These are phyloP conservation scores for Chondrostereum purpureum DNA, from an alignment of 1,284 basidiomycete genomes.

Conservation along the genomic window DNA sequence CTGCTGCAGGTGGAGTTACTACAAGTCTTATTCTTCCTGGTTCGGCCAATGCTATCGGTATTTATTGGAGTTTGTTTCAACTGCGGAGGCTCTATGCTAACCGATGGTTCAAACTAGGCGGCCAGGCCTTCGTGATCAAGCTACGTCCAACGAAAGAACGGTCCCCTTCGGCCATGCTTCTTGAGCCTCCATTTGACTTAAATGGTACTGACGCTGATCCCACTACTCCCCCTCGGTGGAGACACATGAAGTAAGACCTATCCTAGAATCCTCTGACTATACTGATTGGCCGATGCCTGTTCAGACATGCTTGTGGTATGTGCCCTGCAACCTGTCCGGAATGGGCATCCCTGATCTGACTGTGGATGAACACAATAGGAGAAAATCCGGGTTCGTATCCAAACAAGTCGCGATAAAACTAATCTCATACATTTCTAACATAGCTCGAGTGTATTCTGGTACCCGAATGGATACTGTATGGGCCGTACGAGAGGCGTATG, in stretches of 20 bases:
- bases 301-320: slow-evolving; percentile 13
- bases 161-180: slow-evolving; percentile 31
- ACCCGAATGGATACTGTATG: slow-evolving; percentile 57
- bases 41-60: slow-evolving; percentile 38
- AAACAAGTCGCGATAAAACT: slow-evolving; percentile 26
- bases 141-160: slow-evolving; percentile 32
- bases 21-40: slow-evolving; percentile 19
- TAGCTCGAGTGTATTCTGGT: slow-evolving; percentile 21
- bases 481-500: slow-evolving; percentile 43
- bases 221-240: slow-evolving; percentile 8
- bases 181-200: slow-evolving; percentile 31
- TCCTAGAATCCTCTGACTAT: neutral
- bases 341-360: neutral
- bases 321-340: too few species aligned
- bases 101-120: too few species aligned
- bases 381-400: slow-evolving; percentile 11
- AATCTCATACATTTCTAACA: neutral
- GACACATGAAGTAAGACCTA: slow-evolving; percentile 13
- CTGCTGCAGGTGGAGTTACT: slow-evolving; percentile 20
- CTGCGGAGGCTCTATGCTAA: neutral
- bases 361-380: too few species aligned
- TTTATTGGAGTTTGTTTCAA: neutral
- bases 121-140: slow-evolving; percentile 49
- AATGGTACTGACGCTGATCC: slow-evolving; percentile 4
- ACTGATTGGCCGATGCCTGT: neutral